Percentiles rank a stretch among this genome's conserved stretches.
These are phyloP conservation scores for Protea cynaroides DNA, from an alignment of 164 flowering plant species.

Conservation along the genomic window DNA sequence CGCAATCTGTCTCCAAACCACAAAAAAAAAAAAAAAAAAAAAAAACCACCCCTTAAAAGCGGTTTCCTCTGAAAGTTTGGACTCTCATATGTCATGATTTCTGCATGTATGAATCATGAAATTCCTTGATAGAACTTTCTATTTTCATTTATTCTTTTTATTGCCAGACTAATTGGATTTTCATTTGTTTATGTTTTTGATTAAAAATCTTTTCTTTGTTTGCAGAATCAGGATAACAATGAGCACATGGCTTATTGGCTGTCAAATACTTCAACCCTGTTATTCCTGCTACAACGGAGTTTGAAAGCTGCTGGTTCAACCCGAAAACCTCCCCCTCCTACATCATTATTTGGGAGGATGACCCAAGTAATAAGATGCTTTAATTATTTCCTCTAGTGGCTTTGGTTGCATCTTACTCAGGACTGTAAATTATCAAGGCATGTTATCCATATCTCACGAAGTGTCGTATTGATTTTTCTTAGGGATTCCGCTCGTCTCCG, in stretches of 20 bases:
- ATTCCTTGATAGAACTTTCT: too few species aligned
- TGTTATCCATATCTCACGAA: not conserved
- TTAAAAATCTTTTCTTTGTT: not conserved
- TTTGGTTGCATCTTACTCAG: not conserved
- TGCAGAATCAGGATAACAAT: conserved; percentile 80
- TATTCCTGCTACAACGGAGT: conserved; percentile 82
- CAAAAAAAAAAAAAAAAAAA: too few species aligned
- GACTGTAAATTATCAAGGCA: not conserved
- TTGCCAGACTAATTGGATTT: not conserved
- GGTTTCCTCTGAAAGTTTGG: too few species aligned
- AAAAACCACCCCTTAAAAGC: too few species aligned
- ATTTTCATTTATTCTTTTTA: not conserved
- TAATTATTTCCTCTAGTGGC: not conserved
- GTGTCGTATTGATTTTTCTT: conserved; percentile 11
- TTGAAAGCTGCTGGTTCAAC: conserved; percentile 60
- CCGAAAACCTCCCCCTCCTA: conserved; percentile 65
- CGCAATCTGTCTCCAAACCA: too few species aligned
- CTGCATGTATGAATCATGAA: too few species aligned
- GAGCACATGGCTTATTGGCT: conserved; percentile 94
- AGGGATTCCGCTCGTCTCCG: conserved; percentile 84
- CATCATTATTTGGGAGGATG: conserved; percentile 89
- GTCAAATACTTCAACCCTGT: conserved; percentile 78
- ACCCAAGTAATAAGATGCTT: conserved; percentile 30
- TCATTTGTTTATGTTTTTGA: not conserved
- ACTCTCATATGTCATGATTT: too few species aligned